Base-by-base conservation (phyloP, 2,329 filamentous ascomycete species). In the Alternaria rosae region DNA sequence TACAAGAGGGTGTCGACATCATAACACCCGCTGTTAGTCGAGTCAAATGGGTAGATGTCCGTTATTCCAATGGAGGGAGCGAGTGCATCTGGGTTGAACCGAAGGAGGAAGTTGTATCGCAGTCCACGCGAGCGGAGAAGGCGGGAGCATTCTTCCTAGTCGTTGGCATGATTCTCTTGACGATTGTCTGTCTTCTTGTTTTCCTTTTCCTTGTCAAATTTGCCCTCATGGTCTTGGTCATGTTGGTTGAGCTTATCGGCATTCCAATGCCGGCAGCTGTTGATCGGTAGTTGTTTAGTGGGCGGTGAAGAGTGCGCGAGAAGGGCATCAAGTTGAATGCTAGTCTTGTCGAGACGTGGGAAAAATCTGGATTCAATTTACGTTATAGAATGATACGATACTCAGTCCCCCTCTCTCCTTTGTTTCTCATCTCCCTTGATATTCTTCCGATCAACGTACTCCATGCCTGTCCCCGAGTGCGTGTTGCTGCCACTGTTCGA, bases 401-500 rank as follows among this genome's bases (percentile, higher is more conserved):
- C 25, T 53, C 26, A 25, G 7, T 20, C 28, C 6, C 8, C 20
- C 20, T 44, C 45, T 23, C 55, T 32, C 28, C 20, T 51, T 25
- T 44, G 17, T 25, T 52, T 44, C 10, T 52, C 20, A 25, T 44
- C 38, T 2, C 38, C 26, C 2, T 28, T 32, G 44, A 28, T 28
- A 13, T 50, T 30, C 44, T 42, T 48, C 20, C 23, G n/a, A 28
- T 56, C 23, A 23, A 57, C 10, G 23, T 23, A 50, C 2, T 48
- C 30, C 44, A 28, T 56, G 3, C 23, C 30, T 26, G 30, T 48
- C 13, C 43, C 44, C 10, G 21, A 38, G 13, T 48, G 20, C 20
- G 44, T 56, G 21, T 42, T 42, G 20, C 54, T 56, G 10, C 43
- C 30, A 42, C 20, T 57, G 17, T 43, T 57, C n/a, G 44, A 32